A percentile compares a stretch with the other conserved stretches of the same genome.
Evolutionary conservation across 345 rosid species (phyloP).

Genomic region (Eucalyptus viminalis): DNA sequence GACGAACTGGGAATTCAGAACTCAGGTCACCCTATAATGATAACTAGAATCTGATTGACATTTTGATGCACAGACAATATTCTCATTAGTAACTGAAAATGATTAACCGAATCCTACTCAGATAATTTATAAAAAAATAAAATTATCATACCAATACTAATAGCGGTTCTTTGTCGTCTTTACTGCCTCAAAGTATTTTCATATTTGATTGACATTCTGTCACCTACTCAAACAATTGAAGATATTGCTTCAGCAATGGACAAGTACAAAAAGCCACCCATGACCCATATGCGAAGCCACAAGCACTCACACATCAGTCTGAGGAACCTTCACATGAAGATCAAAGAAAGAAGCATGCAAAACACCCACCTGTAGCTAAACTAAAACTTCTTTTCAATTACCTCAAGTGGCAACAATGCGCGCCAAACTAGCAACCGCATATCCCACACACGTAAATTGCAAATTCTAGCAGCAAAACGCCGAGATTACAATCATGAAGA

Average conservation of each 20-base stretch:
- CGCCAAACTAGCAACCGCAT: background rate
- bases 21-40: background rate
- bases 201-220: background rate
- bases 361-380: background rate
- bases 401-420: background rate
- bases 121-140: background rate
- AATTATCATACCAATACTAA: background rate
- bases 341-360: background rate
- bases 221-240: background rate
- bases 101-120: background rate
- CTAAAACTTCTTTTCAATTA: background rate
- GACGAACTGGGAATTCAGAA: background rate
- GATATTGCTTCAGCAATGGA: background rate
- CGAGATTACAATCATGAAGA: background rate
- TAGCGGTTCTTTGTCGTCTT: background rate
- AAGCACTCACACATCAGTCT: background rate
- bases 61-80: background rate
- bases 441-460: background rate
- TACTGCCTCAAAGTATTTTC: background rate
- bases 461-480: background rate
- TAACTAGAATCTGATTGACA: background rate
- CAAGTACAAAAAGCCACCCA: background rate
- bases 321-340: background rate
- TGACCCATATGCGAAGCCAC: background rate
- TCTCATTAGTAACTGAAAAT: background rate